Conservation (phyloP, 2,329 filamentous ascomycete species). For the Cercospora beticola region DNA sequence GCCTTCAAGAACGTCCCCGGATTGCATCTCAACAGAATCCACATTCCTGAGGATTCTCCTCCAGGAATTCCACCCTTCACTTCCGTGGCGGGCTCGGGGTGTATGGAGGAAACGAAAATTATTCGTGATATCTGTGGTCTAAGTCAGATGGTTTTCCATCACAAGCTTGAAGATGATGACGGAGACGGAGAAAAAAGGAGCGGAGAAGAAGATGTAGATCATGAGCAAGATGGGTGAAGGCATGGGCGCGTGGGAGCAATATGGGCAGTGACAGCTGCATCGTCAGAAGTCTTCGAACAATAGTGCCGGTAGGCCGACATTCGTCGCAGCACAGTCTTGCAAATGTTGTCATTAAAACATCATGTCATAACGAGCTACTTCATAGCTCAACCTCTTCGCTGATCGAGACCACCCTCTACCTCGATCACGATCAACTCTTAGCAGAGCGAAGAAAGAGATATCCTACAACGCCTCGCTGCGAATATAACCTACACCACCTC, state of each 20-base stretch:
- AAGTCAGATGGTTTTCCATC: too few species aligned
- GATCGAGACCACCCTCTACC: not conserved
- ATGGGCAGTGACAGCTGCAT: too few species aligned
- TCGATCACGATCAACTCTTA: not conserved
- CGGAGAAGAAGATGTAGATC: not conserved
- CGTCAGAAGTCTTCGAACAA: too few species aligned
- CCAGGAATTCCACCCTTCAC: too few species aligned
- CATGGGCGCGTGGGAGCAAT: too few species aligned
- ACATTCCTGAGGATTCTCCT: too few species aligned
- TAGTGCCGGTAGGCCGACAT: too few species aligned
- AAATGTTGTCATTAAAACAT: not conserved
- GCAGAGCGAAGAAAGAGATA: not conserved
- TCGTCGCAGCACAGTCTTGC: too few species aligned
- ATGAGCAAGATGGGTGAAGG: not conserved
- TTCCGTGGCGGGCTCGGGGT: too few species aligned
- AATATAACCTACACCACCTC: not conserved
- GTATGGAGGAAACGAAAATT: too few species aligned
- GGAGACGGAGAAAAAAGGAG: not conserved
- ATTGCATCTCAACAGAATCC: not conserved
- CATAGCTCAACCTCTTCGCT: not conserved
- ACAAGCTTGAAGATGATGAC: not conserved
- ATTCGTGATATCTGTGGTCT: too few species aligned
- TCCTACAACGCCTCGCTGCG: constrained; percentile 11
- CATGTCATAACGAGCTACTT: not conserved
- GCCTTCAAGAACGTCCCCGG: not conserved